phyloP scores from a whole-genome alignment of 805 yeast genomes.

The Blastobotrys parvus region DNA sequence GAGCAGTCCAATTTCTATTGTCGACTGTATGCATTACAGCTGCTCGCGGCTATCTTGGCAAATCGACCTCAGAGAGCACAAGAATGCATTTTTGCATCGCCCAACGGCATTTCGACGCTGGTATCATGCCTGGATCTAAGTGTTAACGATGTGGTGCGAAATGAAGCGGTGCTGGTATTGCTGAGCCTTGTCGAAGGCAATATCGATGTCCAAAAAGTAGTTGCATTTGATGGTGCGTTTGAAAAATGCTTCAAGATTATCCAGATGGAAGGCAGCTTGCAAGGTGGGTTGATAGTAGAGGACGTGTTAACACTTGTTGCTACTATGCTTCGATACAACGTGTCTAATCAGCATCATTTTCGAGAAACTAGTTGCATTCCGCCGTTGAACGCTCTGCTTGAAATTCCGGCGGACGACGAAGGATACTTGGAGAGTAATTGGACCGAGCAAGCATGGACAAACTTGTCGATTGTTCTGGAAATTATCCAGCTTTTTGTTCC shows the following conservation, averaged over 20 bases:
- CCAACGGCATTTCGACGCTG: conserved; percentile 70
- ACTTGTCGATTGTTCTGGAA: conserved; percentile 59
- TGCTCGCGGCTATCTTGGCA: conserved; percentile 73
- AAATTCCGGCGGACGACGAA: conserved; percentile 31
- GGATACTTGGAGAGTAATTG: conserved; percentile 41
- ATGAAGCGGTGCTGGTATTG: conserved; percentile 71
- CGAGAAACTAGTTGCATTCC: conserved; percentile 76
- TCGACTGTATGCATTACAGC: conserved; percentile 71
- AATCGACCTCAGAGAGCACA: conserved; percentile 69
- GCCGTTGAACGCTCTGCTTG: conserved; percentile 55
- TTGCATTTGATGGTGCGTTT: conserved; percentile 90
- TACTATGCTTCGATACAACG: conserved; percentile 68
- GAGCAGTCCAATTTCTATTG: conserved; percentile 61
- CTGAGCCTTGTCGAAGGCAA: conserved; percentile 77
- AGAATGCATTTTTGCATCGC: conserved; percentile 61
- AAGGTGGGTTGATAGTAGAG: conserved; percentile 84
- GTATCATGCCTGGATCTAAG: conserved; percentile 47
- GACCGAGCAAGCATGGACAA: conserved; percentile 68
- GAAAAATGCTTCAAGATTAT: conserved; percentile 74
- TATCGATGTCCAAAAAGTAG: conserved; percentile 80
- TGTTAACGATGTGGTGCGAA: conserved; percentile 72
- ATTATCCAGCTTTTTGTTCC: conserved; percentile 64
- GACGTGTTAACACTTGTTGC: conserved; percentile 75
- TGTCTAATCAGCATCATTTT: conserved; percentile 83
- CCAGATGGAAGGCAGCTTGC: conserved; percentile 78